Conservation (phyloP, 495 filamentous ascomycete species). For the Annulohypoxylon maeteangense region DNA sequence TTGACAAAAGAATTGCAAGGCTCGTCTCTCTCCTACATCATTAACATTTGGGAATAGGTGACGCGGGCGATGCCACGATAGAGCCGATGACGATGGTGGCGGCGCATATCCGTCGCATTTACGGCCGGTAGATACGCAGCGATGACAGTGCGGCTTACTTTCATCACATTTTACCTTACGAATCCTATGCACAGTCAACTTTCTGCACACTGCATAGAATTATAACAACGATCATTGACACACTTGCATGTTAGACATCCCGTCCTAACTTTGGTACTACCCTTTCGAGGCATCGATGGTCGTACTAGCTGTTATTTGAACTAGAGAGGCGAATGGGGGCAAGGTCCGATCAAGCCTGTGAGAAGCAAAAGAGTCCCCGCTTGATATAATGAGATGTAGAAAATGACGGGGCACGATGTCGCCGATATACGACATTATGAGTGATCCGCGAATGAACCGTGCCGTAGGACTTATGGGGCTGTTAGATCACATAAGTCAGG, state of each 20-base stretch:
- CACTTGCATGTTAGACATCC: slow-evolving; percentile 47
- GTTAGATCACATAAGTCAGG: too few relatives aligned
- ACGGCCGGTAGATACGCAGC: slow-evolving; percentile 59
- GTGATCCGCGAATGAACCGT: neutral
- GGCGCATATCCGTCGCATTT: slow-evolving; percentile 56
- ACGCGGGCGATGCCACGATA: slow-evolving; percentile 42
- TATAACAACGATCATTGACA: neutral
- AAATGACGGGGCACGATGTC: neutral
- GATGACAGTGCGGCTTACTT: slow-evolving; percentile 57
- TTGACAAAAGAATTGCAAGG: slow-evolving; percentile 64
- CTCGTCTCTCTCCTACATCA: slow-evolving; percentile 49
- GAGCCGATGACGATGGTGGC: slow-evolving; percentile 13
- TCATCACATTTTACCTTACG: slow-evolving; percentile 66
- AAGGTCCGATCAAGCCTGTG: slow-evolving; percentile 28
- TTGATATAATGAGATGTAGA: neutral
- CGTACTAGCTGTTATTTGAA: neutral
- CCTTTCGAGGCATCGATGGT: slow-evolving; percentile 40
- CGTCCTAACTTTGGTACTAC: slow-evolving; percentile 41
- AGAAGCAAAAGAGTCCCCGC: neutral
- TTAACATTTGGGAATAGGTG: slow-evolving; percentile 37
- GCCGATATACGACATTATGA: neutral
- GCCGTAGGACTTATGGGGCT: neutral
- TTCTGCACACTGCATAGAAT: neutral
- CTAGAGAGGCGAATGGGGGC: neutral
- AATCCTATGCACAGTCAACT: slow-evolving; percentile 47